phyloP scores from a whole-genome alignment of 352 stramenopile genomes.

The Globisporangium perplexum region DNA sequence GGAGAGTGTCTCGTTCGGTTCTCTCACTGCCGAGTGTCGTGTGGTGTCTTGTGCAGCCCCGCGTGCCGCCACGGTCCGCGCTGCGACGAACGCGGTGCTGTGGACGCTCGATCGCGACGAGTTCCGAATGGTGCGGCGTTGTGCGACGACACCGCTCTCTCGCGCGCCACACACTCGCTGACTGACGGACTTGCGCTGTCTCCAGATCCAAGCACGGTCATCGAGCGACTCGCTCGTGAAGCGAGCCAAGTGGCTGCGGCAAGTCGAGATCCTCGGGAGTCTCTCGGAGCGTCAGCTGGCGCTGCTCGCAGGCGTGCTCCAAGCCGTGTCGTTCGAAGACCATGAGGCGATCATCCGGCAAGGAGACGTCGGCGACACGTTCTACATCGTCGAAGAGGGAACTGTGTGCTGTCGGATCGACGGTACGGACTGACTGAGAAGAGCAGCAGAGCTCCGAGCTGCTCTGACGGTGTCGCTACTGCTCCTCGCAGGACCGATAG shows the following conservation, averaged over 20 bases:
- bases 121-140: conserved; percentile 55
- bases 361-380: conserved; percentile 72
- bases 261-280: conserved; percentile 68
- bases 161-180: neutral
- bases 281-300: conserved; percentile 61
- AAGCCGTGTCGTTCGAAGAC: conserved; percentile 59
- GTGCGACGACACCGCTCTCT: too few species aligned
- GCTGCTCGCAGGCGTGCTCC: conserved; percentile 55
- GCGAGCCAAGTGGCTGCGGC: conserved; percentile 59
- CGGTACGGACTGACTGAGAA: conserved; percentile 7
- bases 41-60: conserved; percentile 45
- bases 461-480: neutral
- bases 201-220: conserved; percentile 56
- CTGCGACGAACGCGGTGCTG: conserved; percentile 81
- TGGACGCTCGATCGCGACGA: conserved; percentile 89
- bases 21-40: neutral
- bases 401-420: conserved; percentile 58
- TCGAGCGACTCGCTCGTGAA: conserved; percentile 77
- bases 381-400: conserved; percentile 80
- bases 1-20: neutral
- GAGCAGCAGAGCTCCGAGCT: neutral
- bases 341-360: conserved; percentile 79
- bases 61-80: conserved; percentile 87
- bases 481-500: conserved; percentile 1
- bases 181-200: neutral